phyloP scores from a whole-genome alignment of 1,284 basidiomycete genomes.

The Cutaneotrichosporon daszewskae region DNA sequence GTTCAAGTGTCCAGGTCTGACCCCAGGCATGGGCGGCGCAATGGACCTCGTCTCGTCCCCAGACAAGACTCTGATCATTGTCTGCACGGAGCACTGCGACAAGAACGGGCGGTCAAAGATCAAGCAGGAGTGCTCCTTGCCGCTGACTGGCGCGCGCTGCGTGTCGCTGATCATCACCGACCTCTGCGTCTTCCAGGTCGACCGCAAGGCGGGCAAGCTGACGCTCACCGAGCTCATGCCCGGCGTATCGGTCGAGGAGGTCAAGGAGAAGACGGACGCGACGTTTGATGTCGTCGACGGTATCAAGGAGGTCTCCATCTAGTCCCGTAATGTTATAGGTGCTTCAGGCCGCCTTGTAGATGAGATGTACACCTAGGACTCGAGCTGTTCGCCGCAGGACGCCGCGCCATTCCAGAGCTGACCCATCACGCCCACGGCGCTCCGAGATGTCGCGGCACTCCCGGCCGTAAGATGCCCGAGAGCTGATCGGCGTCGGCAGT shows the following conservation, averaged over 20 bases:
- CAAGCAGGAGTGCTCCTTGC: conserved; percentile 71
- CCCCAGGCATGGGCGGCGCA: conserved; percentile 72
- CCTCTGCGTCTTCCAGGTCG: conserved; percentile 73
- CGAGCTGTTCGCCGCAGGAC: too few species aligned
- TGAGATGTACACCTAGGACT: too few species aligned
- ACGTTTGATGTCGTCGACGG: conserved; percentile 55
- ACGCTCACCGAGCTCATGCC: conserved; percentile 72
- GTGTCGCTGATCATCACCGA: conserved; percentile 91
- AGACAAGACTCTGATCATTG: conserved; percentile 62
- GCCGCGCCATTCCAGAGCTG: too few species aligned
- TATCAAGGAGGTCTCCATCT: conserved; percentile 10
- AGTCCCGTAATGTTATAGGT: too few species aligned
- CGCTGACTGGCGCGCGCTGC: conserved; percentile 77
- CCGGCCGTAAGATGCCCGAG: too few species aligned
- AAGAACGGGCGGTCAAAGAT: conserved; percentile 78
- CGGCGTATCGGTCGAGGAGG: conserved; percentile 73
- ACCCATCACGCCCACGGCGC: too few species aligned
- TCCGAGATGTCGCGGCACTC: too few species aligned
- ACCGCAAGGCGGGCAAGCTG: conserved; percentile 65
- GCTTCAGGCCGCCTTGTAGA: too few species aligned
- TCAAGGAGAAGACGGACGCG: conserved; percentile 73
- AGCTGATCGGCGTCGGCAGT: not conserved
- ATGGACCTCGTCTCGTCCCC: conserved; percentile 95
- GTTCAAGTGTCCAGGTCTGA: not conserved
- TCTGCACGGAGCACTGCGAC: conserved; percentile 16